Percentiles rank a stretch among this genome's conserved stretches.
Evolutionary conservation across 2,329 filamentous ascomycete species (phyloP).

Genomic region (Beauveria brongniartii): DNA sequence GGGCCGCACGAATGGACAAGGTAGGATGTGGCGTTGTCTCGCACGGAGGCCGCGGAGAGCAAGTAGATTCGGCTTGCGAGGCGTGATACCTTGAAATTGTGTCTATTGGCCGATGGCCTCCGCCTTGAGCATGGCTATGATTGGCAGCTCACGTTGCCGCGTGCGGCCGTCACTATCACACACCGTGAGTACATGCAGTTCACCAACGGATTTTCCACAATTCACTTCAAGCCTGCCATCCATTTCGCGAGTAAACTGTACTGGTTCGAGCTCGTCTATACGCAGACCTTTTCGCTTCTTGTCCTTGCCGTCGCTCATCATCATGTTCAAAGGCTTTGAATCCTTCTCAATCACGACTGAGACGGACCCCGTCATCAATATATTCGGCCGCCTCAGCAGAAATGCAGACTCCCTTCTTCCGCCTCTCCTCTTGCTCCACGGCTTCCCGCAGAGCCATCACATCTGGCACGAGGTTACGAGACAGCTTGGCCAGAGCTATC

Average conservation of each 20-base stretch:
- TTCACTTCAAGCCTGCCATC: too few relatives aligned
- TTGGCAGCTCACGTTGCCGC: too few relatives aligned
- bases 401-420: conserved; percentile 23
- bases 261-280: neutral
- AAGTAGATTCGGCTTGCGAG: too few relatives aligned
- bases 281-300: neutral
- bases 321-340: conserved; percentile 30
- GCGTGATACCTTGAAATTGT: neutral
- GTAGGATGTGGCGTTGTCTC: neutral
- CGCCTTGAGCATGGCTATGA: too few relatives aligned
- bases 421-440: conserved; percentile 41
- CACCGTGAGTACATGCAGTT: too few relatives aligned
- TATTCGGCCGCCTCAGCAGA: conserved; percentile 33
- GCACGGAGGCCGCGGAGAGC: neutral
- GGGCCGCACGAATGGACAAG: neutral
- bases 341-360: conserved; percentile 31
- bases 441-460: conserved; percentile 43
- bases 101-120: neutral
- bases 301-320: conserved; percentile 11
- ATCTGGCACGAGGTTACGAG: conserved; percentile 43
- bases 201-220: too few relatives aligned
- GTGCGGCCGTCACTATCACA: too few relatives aligned
- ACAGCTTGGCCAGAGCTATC: conserved; percentile 30
- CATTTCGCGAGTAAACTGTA: too few relatives aligned
- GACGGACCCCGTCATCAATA: conserved; percentile 29